Evolutionary conservation across 257 asterid genomes (phyloP).

Genomic region (Solanum tarapatanum): DNA sequence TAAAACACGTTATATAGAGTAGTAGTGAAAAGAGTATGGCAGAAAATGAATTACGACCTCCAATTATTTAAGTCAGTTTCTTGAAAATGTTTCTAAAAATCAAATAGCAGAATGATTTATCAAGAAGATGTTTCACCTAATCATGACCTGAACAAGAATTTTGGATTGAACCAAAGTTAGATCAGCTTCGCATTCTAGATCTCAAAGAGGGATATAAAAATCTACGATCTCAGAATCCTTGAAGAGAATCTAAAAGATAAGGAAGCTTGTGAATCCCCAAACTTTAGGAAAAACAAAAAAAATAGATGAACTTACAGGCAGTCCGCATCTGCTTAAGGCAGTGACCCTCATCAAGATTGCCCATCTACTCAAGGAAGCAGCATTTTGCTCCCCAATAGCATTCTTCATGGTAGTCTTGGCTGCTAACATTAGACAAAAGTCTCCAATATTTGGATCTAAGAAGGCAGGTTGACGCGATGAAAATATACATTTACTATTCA

Average conservation of each 20-base stretch:
- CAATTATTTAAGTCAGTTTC: neutral
- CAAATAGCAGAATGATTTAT: neutral
- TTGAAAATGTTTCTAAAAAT: neutral
- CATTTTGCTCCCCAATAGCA: constrained; percentile 75
- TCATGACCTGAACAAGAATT: neutral
- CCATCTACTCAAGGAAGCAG: constrained; percentile 61
- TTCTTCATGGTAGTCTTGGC: constrained; percentile 68
- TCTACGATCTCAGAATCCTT: neutral
- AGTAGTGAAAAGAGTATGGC: neutral
- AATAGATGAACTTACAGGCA: constrained; percentile 61
- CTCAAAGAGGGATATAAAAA: neutral
- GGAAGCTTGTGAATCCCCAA: neutral
- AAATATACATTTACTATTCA: constrained; percentile 31
- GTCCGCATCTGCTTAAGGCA: constrained; percentile 83
- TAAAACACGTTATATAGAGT: neutral
- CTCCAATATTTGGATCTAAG: constrained; percentile 86
- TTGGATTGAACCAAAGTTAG: neutral
- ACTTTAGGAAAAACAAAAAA: neutral
- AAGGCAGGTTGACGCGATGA: constrained; percentile 46
- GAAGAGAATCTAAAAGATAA: neutral
- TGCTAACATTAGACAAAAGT: constrained; percentile 77
- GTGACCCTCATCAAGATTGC: constrained; percentile 55
- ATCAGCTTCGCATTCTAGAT: neutral
- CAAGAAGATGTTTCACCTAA: neutral
- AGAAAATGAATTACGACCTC: neutral